These are phyloP conservation scores for Aureococcus anophagefferens DNA, from an alignment of 108 stramenopile genomes.

Conservation along the genomic window DNA sequence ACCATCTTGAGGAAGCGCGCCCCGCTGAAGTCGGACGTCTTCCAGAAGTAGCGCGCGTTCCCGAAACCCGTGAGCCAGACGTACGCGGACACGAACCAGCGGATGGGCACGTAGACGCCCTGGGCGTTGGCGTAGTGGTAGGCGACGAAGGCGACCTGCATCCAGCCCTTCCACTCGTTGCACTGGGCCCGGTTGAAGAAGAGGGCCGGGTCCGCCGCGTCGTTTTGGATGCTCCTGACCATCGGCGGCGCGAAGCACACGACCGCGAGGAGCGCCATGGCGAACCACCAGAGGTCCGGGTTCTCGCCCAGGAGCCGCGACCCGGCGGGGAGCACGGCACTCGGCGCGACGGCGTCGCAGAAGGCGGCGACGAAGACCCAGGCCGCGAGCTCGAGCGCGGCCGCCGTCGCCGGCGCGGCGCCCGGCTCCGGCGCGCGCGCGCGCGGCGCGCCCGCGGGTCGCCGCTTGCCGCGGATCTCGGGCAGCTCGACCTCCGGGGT, in stretches of 20 bases:
- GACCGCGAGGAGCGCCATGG: not conserved
- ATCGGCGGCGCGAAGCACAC: too few relatives aligned
- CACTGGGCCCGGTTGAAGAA: constrained; percentile 48
- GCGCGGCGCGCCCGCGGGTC: too few relatives aligned
- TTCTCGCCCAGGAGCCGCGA: not conserved
- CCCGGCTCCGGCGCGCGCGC: too few relatives aligned
- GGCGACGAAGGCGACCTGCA: constrained; percentile 53
- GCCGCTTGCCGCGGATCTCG: too few relatives aligned
- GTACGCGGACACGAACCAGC: constrained; percentile 52
- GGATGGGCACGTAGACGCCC: constrained; percentile 46
- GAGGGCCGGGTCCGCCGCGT: too few relatives aligned
- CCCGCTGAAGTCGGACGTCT: constrained; percentile 39
- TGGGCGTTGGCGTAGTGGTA: constrained; percentile 50
- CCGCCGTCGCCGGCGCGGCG: too few relatives aligned
- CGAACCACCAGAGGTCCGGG: not conserved
- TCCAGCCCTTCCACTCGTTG: constrained; percentile 60
- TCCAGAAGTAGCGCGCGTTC: constrained; percentile 44
- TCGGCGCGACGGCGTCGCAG: not conserved
- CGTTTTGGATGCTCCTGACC: too few relatives aligned
- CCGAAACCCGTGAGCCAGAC: constrained; percentile 60
- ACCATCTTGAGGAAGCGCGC: constrained; percentile 47
- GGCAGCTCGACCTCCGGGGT: too few relatives aligned
- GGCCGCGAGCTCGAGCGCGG: not conserved
- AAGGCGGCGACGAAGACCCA: not conserved
- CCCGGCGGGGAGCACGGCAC: not conserved